phyloP scores from a whole-genome alignment of 306 rosid species.

The Casuarina cunninghamiana region DNA sequence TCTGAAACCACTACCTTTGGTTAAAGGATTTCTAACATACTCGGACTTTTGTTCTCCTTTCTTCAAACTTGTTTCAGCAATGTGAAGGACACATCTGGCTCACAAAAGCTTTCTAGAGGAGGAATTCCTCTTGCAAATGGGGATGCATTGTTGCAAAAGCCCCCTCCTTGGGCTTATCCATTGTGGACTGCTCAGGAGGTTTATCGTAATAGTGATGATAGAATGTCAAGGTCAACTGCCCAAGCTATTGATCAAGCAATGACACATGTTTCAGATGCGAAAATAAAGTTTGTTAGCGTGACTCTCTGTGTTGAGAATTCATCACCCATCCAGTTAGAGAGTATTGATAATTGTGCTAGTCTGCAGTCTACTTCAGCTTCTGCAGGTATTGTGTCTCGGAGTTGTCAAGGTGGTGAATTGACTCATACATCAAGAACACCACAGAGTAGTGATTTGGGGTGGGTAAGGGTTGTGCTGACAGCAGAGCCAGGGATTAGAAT shows the following conservation, averaged over 20 bases:
- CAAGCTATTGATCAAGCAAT: constrained; percentile 98
- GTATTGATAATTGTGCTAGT: constrained; percentile 23
- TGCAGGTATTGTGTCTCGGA: constrained; percentile 16
- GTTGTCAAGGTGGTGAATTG: constrained; percentile 26
- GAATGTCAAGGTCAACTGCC: constrained; percentile 98
- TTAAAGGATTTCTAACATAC: constrained; percentile 22
- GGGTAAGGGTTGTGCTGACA: constrained; percentile 82
- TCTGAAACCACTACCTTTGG: constrained; percentile 20
- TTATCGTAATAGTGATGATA: constrained; percentile 93
- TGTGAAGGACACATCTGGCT: constrained; percentile 69
- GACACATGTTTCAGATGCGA: constrained; percentile 76
- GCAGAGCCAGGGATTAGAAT: constrained; percentile 82
- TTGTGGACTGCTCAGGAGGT: constrained; percentile 93
- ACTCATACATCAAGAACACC: constrained; percentile 39
- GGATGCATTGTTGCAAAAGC: constrained; percentile 84
- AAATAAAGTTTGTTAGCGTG: constrained; percentile 60
- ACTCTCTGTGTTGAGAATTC: constrained; percentile 59
- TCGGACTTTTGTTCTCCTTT: constrained; percentile 25
- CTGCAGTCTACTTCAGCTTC: constrained; percentile 29
- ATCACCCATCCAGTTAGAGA: constrained; percentile 36
- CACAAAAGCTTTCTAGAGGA: constrained; percentile 87
- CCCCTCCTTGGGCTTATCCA: constrained; percentile 99
- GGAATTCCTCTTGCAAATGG: constrained; percentile 99
- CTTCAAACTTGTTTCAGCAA: constrained; percentile 53
- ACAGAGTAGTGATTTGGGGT: constrained; percentile 60